Evolutionary conservation across 768 basidiomycete species (phyloP).

Genomic region (Amanita phalloides): DNA sequence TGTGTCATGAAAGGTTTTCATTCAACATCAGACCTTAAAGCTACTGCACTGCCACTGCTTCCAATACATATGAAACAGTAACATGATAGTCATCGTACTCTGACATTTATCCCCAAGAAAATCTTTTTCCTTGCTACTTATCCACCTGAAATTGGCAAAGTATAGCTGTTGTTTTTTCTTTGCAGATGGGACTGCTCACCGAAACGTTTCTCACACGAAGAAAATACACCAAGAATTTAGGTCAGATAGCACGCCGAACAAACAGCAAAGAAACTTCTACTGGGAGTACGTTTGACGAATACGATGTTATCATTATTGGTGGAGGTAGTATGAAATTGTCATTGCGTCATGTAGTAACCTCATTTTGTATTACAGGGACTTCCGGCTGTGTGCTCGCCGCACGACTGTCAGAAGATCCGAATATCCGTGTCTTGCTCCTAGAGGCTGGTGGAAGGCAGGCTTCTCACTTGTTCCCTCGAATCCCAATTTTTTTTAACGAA

Average conservation of each 20-base stretch:
- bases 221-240: conserved; percentile 14
- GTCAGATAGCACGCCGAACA: conserved; percentile 11
- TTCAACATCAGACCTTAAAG: no score
- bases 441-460: conserved; percentile 51
- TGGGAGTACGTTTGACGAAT: conserved; percentile 17
- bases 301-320: conserved; percentile 42
- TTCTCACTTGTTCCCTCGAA: not conserved
- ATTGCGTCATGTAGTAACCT: not conserved
- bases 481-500: not conserved
- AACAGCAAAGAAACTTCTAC: not conserved
- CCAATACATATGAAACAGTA: no score
- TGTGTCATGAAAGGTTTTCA: not conserved
- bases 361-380: conserved; percentile 27
- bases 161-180: not conserved
- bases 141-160: not conserved
- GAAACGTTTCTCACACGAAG: conserved; percentile 12
- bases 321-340: conserved; percentile 26
- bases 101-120: not conserved
- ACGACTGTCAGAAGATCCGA: conserved; percentile 43
- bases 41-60: no score
- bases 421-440: conserved; percentile 38
- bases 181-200: conserved; percentile 14
- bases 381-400: conserved; percentile 51
- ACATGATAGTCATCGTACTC: no score
- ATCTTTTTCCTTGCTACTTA: not conserved